These are phyloP conservation scores for Lycium ferocissimum DNA, from an alignment of 257 asterid species.

Conservation along the genomic window DNA sequence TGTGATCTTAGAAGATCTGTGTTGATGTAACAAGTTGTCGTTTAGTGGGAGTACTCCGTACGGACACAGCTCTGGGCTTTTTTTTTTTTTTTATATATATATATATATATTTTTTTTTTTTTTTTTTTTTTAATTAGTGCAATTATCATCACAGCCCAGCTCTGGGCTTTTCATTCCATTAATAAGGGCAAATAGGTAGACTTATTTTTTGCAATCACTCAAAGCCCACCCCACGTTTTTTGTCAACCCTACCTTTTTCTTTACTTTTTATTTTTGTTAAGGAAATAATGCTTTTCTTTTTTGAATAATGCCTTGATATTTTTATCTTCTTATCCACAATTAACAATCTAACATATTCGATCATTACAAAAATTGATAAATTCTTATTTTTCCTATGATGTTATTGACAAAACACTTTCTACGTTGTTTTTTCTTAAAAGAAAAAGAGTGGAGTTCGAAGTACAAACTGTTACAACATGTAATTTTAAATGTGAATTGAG, in stretches of 20 bases:
- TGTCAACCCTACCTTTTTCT: not conserved
- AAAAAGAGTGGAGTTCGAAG: not conserved
- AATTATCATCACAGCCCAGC: no score
- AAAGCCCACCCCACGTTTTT: conserved; percentile 18
- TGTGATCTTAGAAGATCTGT: conserved; percentile 26
- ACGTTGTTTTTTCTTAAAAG: no score
- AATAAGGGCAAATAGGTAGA: no score
- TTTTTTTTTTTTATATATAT: no score
- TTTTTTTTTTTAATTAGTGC: no score
- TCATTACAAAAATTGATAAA: not conserved
- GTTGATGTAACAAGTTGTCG: conserved; percentile 39
- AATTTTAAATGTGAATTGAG: no score
- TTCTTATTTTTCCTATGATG: not conserved
- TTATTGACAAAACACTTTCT: not conserved
- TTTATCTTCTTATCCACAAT: conserved; percentile 6
- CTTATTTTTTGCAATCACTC: not conserved
- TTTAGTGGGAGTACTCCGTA: conserved; percentile 50
- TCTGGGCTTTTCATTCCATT: conserved; percentile 12
- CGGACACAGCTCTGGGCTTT: conserved; percentile 39
- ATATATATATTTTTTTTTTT: no score
- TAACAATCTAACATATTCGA: not conserved
- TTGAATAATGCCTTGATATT: not conserved
- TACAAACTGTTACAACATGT: not conserved
- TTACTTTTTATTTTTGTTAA: not conserved
- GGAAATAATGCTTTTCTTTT: no score